Conservation (phyloP, 441 rosid genomes). For the Arabidopsis lyrata region DNA sequence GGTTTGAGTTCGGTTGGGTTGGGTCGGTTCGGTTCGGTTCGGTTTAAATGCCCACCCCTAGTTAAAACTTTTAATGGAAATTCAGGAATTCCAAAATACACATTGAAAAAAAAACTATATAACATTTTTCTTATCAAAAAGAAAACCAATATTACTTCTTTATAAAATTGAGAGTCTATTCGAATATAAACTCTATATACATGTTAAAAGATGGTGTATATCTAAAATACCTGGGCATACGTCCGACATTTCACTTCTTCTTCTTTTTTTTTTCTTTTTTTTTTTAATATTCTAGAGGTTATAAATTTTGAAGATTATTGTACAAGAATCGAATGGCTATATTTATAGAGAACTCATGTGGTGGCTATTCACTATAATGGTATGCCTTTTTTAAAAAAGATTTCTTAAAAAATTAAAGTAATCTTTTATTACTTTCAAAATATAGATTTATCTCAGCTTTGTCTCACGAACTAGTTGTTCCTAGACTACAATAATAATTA, state of each 20-base stretch:
- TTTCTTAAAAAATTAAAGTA: too few relatives aligned
- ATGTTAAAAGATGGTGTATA: background rate
- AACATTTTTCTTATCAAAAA: too few relatives aligned
- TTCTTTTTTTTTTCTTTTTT: background rate
- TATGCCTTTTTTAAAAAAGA: too few relatives aligned
- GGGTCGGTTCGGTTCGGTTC: too few relatives aligned
- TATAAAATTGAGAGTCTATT: background rate
- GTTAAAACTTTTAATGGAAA: too few relatives aligned
- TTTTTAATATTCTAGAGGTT: slow-evolving; percentile 6
- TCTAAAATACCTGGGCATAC: slow-evolving; percentile 24
- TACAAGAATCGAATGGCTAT: slow-evolving; percentile 19
- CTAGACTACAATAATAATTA: background rate
- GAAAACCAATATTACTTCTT: background rate
- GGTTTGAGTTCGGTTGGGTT: too few relatives aligned
- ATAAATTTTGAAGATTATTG: slow-evolving; percentile 5
- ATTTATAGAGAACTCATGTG: slow-evolving; percentile 29
- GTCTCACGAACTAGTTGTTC: background rate
- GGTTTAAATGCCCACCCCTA: too few relatives aligned
- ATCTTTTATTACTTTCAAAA: too few relatives aligned
- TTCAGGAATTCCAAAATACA: background rate
- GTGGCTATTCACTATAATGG: background rate
- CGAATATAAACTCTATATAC: background rate
- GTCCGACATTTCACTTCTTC: slow-evolving; percentile 14
- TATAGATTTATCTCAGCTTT: too few relatives aligned
- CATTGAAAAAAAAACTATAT: background rate